Base-by-base conservation (phyloP, 305 asterid species). In the Stenogyne calaminthoides region DNA sequence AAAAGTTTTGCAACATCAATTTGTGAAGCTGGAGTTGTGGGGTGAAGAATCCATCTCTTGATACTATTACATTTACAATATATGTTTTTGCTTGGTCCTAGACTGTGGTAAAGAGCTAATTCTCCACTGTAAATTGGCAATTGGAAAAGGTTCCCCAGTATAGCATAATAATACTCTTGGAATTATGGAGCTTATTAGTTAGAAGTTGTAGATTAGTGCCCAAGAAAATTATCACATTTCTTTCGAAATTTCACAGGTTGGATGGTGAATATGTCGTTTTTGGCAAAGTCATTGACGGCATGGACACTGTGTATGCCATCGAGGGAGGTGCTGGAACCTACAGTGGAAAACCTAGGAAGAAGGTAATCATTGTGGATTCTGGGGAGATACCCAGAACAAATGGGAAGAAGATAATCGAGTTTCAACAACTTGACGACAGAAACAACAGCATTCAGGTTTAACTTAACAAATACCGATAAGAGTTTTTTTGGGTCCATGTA, bases 241-340 rank as follows among this genome's bases (percentile, higher is more conserved):
- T 76, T 54, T 9, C 16, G 64, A 70, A 22, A 39, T 51, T 65
- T 29, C 52, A 3, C 90, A 94, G 99, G 99, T 84, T 94, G 92
- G 99, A 94, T 6, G 90, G 95, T 14, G 99, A 92, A 86, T 96
- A 94, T 79, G 97, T 94, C 63, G 98, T 87, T 56, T 94, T 94
- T 32, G 98, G 97, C 69, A 87, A 85, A 86, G 99, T 94, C 49
- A 86, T 94, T 3, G 97, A 94, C 55, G 99, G 98, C 67, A 94
- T 94, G 99, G 99, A 94, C 70, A 81, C 95, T 1, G 97, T 94
- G 57, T 94, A 82, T 70, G 98, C 99, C 29, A 84, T 94, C 11
- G 99, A 94, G 79, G 99, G 99, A 0, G 82, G 99, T 76, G 99
- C 99, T 0, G 99, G 99, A 51, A 92, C 99, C 5, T 90, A 94